These are phyloP conservation scores for Setaria viridis DNA, from an alignment of 202 grass and related monocot species.

Conservation along the genomic window DNA sequence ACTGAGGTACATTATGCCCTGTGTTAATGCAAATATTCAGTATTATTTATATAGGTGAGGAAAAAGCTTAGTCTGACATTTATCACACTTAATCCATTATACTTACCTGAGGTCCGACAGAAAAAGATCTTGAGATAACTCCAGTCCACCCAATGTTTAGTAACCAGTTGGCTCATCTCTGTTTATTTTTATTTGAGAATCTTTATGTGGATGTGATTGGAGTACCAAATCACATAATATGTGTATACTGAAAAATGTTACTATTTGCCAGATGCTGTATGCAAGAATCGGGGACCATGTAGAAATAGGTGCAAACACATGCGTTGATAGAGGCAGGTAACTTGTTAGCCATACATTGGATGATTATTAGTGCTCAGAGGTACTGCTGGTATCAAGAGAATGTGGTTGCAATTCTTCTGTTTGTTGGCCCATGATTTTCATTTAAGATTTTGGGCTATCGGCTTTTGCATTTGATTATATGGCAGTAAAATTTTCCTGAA, in stretches of 20 bases:
- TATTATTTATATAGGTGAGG: background rate
- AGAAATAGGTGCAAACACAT: slow-evolving; percentile 94
- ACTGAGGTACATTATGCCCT: background rate
- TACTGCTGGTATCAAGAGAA: background rate
- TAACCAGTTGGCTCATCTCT: background rate
- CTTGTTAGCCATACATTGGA: background rate
- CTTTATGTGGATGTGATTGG: slow-evolving; percentile 15
- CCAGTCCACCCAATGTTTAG: background rate
- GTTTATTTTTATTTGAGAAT: background rate
- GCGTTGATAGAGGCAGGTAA: slow-evolving; percentile 95
- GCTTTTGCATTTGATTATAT: slow-evolving; percentile 11
- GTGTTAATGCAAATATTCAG: slow-evolving; percentile 12
- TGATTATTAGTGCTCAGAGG: background rate
- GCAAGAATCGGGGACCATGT: slow-evolving; percentile 81
- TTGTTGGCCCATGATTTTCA: slow-evolving; percentile 24
- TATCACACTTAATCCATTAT: background rate
- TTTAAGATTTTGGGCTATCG: background rate
- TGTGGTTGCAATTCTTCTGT: background rate
- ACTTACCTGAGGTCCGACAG: background rate
- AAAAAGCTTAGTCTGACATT: background rate
- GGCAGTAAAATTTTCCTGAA: slow-evolving; percentile 15
- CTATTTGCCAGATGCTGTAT: slow-evolving; percentile 56
- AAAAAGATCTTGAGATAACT: background rate
- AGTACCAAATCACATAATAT: slow-evolving; percentile 4
- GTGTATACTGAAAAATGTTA: slow-evolving; percentile 15